Conservation (phyloP, 1,139 yeast genomes). For the Magnusiomyces clavatus region DNA sequence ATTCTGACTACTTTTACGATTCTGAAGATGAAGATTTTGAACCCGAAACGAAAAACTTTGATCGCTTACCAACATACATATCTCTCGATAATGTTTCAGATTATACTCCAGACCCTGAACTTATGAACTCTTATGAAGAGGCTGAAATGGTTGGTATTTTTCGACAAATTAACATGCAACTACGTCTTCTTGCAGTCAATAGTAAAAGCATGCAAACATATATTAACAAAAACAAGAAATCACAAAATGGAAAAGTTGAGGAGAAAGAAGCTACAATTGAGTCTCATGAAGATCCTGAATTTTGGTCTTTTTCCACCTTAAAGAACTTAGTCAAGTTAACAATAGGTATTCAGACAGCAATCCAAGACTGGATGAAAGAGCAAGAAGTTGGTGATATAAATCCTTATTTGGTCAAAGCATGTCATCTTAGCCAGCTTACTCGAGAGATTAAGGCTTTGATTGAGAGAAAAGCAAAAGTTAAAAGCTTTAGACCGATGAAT, state of each 20-base stretch:
- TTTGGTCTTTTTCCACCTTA: background rate
- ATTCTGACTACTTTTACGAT: conserved; percentile 3
- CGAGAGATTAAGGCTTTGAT: conserved; percentile 18
- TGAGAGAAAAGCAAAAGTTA: conserved; percentile 15
- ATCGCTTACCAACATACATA: conserved; percentile 1
- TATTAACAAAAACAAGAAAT: conserved; percentile 1
- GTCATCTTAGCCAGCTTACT: conserved; percentile 17
- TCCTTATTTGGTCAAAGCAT: conserved; percentile 14
- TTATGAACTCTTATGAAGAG: conserved; percentile 1
- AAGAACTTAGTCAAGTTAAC: background rate
- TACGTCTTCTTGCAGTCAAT: conserved; percentile 2
- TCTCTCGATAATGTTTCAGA: conserved; percentile 2
- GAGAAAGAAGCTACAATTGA: background rate
- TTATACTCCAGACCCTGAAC: background rate
- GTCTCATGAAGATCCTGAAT: background rate
- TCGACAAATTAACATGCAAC: conserved; percentile 2
- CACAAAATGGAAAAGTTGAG: background rate
- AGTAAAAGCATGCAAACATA: background rate
- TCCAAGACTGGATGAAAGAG: background rate
- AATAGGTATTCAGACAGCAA: background rate
- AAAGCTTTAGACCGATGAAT: conserved; percentile 16
- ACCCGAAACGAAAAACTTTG: background rate
- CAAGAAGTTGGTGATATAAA: conserved; percentile 8
- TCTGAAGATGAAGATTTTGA: conserved; percentile 6
- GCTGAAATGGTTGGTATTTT: conserved; percentile 2